Conservation (phyloP, 352 stramenopile species). For the Phytophthora colocasiae region DNA sequence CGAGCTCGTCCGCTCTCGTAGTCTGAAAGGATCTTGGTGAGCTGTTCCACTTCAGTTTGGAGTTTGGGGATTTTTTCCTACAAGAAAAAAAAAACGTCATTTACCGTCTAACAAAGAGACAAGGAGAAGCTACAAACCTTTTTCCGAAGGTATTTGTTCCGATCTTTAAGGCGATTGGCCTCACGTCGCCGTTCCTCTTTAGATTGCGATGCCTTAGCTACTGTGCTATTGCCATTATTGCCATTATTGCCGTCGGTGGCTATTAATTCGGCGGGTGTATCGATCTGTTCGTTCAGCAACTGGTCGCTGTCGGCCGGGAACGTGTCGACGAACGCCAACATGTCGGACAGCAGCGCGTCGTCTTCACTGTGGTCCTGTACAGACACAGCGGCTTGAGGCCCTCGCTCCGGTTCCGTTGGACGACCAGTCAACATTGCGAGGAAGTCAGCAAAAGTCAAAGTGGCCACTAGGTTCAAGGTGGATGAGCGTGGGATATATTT, state of each 20-base stretch:
- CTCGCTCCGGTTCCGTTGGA: constrained; percentile 7
- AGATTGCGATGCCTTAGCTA: constrained; percentile 1
- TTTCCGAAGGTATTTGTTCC: constrained; percentile 42
- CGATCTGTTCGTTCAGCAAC: constrained; percentile 17
- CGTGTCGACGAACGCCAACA: constrained; percentile 39
- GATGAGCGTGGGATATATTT: constrained; percentile 5
- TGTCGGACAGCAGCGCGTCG: constrained; percentile 15
- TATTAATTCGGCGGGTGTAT: background rate
- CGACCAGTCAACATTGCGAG: constrained; percentile 4
- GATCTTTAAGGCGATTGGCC: constrained; percentile 34
- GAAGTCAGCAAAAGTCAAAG: constrained; percentile 17
- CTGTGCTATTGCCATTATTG: background rate
- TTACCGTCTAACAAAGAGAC: background rate
- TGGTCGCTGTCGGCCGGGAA: constrained; percentile 30
- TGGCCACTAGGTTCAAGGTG: constrained; percentile 16
- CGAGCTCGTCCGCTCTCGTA: constrained; percentile 16
- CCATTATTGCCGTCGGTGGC: constrained; percentile 4
- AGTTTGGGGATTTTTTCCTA: constrained; percentile 35
- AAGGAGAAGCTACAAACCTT: constrained; percentile 23
- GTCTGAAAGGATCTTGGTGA: constrained; percentile 21
- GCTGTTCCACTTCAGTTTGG: constrained; percentile 24
- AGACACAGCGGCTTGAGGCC: background rate
- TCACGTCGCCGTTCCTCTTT: constrained; percentile 31
- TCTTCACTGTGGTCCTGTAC: background rate
- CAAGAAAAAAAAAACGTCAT: background rate